phyloP scores from a whole-genome alignment of 2,329 filamentous ascomycete genomes.

The Rasamsonia emersonii region DNA sequence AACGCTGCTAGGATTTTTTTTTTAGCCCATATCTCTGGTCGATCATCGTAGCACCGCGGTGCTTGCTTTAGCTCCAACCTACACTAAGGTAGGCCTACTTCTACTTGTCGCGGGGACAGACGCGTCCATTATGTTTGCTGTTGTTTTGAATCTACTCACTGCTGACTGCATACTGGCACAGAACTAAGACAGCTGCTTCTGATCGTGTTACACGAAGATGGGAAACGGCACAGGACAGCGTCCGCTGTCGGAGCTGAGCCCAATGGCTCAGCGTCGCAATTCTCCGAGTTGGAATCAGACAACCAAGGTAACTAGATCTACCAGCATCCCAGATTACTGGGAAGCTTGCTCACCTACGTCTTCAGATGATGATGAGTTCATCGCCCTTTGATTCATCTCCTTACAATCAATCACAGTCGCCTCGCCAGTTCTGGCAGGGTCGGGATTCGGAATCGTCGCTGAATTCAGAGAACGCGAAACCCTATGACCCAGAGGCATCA shows the following conservation, averaged over 20 bases:
- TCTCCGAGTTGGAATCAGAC: conserved; percentile 81
- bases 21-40: too few species aligned
- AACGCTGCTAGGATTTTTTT: too few species aligned
- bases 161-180: too few species aligned
- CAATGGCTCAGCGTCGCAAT: conserved; percentile 77
- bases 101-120: too few species aligned
- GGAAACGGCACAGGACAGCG: conserved; percentile 52
- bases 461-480: conserved; percentile 60
- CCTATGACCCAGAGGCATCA: conserved; percentile 50
- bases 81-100: too few species aligned
- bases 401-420: conserved; percentile 55
- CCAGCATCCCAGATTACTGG: conserved; percentile 1
- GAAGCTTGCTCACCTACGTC: too few species aligned
- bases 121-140: too few species aligned
- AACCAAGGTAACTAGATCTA: conserved; percentile 51
- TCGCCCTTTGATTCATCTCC: conserved; percentile 83
- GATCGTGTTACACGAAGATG: conserved; percentile 44
- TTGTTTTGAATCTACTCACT: too few species aligned
- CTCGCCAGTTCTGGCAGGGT: conserved; percentile 83
- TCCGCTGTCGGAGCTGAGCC: conserved; percentile 81
- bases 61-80: too few species aligned
- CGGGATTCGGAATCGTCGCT: conserved; percentile 57
- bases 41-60: too few species aligned
- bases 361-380: conserved; percentile 65
- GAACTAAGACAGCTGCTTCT: too few species aligned